Base-by-base conservation (phyloP, 495 filamentous ascomycete genomes). In the Aspergillus coremiiformis region DNA sequence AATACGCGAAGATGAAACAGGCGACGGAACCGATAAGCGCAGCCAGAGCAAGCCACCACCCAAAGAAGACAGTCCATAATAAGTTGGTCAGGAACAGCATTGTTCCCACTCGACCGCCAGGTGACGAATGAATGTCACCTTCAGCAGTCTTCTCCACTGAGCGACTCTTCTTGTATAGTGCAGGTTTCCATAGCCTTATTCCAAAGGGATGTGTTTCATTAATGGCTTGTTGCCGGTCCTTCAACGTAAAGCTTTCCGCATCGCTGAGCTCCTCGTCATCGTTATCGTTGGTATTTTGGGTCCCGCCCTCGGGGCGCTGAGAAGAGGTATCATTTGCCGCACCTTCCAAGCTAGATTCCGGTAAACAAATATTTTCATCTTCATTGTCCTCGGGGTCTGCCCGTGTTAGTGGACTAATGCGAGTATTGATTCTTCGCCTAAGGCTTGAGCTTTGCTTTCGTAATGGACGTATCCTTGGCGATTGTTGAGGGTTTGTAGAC, bases 151-250 rank as follows among this genome's bases (percentile, higher is more conserved):
- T 92, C 59, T 96, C 89, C 14, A 99, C 93, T 7, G 94, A 97
- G 51, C 93, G 83, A 58, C 84, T 84, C 65, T 99, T 99, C 75
- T 97, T 97, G 78, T 99, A 99, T 33, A 99, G 65, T 0, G 93
- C 93, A 17, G 93, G 93, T 67, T 99, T 99, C 93, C 93, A 99
- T 27, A 99, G 86, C 54, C 93, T 85, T 62, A 99, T 97, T 67
- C 93, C 93, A 58, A 99, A 99, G 0, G 93, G 93, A 74, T 99
- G 93, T 0, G 93, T 99, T 66, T 95, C 85, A 70, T 99, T 99
- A 70, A 99, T 99, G 45, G 93, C 93, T 66, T 95, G 85, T 69
- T 99, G 93, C 32, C 92, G 84, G 64, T 97, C 93, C 71, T 95
- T 94, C 37, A 83, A 66, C 3, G 80, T 83, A 57, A 83, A 83